phyloP scores from a whole-genome alignment of 768 basidiomycete species.

The Postia placenta region DNA sequence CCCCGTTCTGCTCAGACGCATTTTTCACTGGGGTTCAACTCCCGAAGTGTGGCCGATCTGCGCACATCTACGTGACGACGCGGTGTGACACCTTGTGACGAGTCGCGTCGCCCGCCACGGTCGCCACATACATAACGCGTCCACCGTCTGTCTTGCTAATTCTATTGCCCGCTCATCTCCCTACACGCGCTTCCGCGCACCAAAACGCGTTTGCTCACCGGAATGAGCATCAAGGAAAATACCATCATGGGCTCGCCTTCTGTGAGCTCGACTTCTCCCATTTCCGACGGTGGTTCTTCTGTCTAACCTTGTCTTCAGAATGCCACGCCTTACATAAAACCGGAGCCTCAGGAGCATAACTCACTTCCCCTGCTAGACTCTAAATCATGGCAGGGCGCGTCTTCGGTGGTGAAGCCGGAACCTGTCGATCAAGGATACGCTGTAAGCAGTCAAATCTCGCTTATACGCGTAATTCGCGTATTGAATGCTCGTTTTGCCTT shows the following conservation, averaged over 20 bases:
- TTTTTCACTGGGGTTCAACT: too few species aligned
- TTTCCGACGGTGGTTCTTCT: neutral
- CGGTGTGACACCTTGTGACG: constrained; percentile 14
- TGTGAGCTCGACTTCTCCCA: neutral
- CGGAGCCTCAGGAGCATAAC: constrained; percentile 25
- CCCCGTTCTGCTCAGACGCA: too few species aligned
- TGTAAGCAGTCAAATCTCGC: neutral
- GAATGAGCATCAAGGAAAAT: constrained; percentile 20
- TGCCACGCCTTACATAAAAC: constrained; percentile 20
- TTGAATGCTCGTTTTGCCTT: neutral
- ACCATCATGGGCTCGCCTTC: neutral
- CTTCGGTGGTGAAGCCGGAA: constrained; percentile 27
- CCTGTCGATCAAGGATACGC: constrained; percentile 15
- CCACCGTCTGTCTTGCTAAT: too few species aligned
- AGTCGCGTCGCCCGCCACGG: constrained; percentile 9
- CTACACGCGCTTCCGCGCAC: neutral
- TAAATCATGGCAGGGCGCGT: neutral
- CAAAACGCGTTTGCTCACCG: constrained; percentile 1
- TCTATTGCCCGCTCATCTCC: neutral
- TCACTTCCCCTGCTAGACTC: neutral
- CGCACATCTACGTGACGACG: too few species aligned
- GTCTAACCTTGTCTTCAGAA: constrained; percentile 10
- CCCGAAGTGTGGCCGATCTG: too few species aligned
- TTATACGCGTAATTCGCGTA: neutral
- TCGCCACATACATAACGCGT: neutral